phyloP scores from a whole-genome alignment of 768 basidiomycete genomes.

The Tricholoma sp. region DNA sequence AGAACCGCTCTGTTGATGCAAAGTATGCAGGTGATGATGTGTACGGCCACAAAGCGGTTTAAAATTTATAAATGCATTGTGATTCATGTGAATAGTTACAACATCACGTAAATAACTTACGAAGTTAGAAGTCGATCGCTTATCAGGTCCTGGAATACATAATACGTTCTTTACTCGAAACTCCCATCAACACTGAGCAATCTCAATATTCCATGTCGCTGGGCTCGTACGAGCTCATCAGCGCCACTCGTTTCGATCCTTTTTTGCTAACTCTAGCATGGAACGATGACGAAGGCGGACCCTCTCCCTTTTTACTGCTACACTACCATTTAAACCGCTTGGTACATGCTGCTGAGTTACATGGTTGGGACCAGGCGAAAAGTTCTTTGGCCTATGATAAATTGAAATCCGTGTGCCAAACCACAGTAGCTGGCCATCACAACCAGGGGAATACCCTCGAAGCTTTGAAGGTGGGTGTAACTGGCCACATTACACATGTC shows the following conservation, averaged over 20 bases:
- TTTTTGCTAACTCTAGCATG: slow-evolving; percentile 39
- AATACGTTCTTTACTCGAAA: not conserved
- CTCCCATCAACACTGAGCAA: no score
- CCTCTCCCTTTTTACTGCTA: slow-evolving; percentile 60
- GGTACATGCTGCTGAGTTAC: slow-evolving; percentile 38
- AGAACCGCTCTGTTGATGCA: slow-evolving; percentile 14
- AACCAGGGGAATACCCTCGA: slow-evolving; percentile 12
- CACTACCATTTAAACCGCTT: slow-evolving; percentile 60
- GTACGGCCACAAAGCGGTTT: slow-evolving; percentile 8
- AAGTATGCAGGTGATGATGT: slow-evolving; percentile 14
- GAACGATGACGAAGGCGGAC: slow-evolving; percentile 53
- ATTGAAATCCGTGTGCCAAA: slow-evolving; percentile 41
- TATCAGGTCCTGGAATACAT: not conserved
- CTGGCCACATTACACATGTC: not conserved
- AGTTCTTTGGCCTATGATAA: slow-evolving; percentile 30
- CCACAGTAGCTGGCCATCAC: slow-evolving; percentile 31
- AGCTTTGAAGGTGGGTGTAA: slow-evolving; percentile 27
- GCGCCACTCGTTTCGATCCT: slow-evolving; percentile 58
- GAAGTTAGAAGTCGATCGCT: not conserved
- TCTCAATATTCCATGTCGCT: not conserved
- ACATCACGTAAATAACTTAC: not conserved
- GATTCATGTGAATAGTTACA: not conserved
- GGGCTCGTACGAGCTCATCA: slow-evolving; percentile 33
- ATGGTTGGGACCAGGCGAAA: slow-evolving; percentile 43
- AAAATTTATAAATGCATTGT: not conserved